A percentile compares a stretch with the other conserved stretches of the same genome.
Conservation (phyloP, 2,329 filamentous ascomycete species). For the Stagonosporopsis rhizophila region DNA sequence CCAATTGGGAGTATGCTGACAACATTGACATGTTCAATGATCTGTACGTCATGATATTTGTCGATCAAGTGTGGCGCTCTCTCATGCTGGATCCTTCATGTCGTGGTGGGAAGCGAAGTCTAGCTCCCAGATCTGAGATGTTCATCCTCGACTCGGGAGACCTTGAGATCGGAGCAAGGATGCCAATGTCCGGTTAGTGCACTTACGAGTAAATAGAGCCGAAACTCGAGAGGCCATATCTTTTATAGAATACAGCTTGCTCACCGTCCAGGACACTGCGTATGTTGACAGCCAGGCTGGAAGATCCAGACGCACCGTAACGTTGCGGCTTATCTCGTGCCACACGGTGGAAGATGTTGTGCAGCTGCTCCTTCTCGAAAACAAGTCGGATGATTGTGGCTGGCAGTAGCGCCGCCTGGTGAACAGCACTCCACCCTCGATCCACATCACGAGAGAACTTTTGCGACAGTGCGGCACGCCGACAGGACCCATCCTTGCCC, state of each 20-base stretch:
- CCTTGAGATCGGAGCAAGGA: conserved; percentile 13
- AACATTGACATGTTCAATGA: neutral
- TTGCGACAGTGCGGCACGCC: conserved; percentile 11
- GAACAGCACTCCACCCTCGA: conserved; percentile 18
- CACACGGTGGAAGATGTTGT: neutral
- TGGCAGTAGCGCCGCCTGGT: conserved; percentile 12
- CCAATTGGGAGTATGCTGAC: neutral
- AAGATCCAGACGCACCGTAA: neutral
- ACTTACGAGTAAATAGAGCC: neutral
- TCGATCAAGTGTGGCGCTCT: neutral
- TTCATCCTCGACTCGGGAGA: neutral
- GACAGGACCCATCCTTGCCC: conserved; percentile 18
- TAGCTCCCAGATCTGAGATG: conserved; percentile 5
- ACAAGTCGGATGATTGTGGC: conserved; percentile 13
- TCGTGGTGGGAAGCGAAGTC: neutral
- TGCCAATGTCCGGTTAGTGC: conserved; percentile 6
- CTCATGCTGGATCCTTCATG: neutral
- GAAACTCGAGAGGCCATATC: neutral
- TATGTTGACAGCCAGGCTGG: neutral
- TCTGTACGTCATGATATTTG: neutral
- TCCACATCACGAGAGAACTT: conserved; percentile 20
- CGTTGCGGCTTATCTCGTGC: neutral
- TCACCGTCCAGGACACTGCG: neutral
- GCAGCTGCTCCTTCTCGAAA: conserved; percentile 7
- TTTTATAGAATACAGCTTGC: neutral